phyloP scores from a whole-genome alignment of 2,329 filamentous ascomycete species.

The Tolypocladium endophyticum region DNA sequence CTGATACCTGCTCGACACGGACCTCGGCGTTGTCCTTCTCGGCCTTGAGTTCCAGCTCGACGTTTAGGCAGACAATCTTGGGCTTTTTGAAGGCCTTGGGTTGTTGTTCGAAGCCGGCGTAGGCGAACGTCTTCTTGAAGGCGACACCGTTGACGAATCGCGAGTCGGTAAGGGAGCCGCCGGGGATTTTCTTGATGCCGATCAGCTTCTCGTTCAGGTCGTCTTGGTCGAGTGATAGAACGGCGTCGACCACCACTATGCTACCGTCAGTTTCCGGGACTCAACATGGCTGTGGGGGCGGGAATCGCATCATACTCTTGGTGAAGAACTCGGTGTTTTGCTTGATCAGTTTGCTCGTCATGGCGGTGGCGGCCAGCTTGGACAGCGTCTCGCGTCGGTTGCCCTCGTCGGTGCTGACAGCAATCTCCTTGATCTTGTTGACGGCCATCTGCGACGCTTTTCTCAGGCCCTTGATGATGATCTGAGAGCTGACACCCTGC shows the following conservation, averaged over 20 bases:
- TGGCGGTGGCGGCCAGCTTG: conserved; percentile 88
- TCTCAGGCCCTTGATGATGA: conserved; percentile 91
- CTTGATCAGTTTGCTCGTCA: conserved; percentile 99
- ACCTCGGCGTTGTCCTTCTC: conserved; percentile 99
- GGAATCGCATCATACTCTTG: conserved; percentile 55
- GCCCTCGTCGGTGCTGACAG: conserved; percentile 70
- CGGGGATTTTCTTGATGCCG: conserved; percentile 95
- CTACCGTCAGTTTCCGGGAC: neutral
- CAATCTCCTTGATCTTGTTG: conserved; percentile 98
- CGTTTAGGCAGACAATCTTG: conserved; percentile 94
- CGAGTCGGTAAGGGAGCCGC: conserved; percentile 90
- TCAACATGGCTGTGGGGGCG: neutral
- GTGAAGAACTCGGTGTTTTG: conserved; percentile 95
- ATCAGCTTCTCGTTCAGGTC: conserved; percentile 97
- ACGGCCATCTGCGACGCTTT: conserved; percentile 83
- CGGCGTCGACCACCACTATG: conserved; percentile 92
- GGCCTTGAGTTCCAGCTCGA: conserved; percentile 95
- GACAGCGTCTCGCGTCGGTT: conserved; percentile 79
- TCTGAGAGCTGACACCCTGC: conserved; percentile 92
- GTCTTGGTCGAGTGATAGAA: conserved; percentile 89
- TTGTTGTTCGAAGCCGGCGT: conserved; percentile 98
- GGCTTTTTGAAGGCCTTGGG: conserved; percentile 91
- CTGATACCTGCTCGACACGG: conserved; percentile 92
- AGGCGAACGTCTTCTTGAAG: conserved; percentile 99
- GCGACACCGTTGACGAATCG: conserved; percentile 96